Evolutionary conservation across 2,329 filamentous ascomycete species (phyloP), one percentile per base, ranked within the genome.

Genomic region (Talaromyces sp.): DNA sequence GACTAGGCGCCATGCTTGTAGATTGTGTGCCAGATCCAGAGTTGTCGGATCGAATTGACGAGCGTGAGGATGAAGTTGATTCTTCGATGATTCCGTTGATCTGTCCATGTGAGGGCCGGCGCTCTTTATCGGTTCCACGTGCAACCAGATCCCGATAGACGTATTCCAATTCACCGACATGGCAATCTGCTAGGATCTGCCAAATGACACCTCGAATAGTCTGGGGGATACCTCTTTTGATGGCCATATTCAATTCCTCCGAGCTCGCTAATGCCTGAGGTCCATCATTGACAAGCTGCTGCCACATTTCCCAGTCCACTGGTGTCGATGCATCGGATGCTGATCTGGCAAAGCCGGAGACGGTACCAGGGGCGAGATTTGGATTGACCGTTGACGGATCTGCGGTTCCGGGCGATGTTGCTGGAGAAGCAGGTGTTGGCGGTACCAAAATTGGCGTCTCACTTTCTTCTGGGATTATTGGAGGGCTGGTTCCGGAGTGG

Each of bases 221-320:
- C 61, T 88, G 91, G 1, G 94, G 94, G 52, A 99, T 99, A 29
- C 94, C 94, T 35, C 88, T 89, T 45, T 93, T 90, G 63, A 99
- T 97, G 19, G 94, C 92, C 60, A 83, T 85, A 68, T 93, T 96
- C 52, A 99, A 78, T 70, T 97, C 92, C 65, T 95, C 90, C 0
- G 93, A 82, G 66, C 91, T 96, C 3, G 91, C 91, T 45, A 97
- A 89, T 9, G 91, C 93, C 24, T 90, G 86, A 14, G 92, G 91
- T 0, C 94, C 94, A 75, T 97, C 90, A 62, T 97, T 95, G 30
- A 99, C 94, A 3, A 99, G 88, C 20, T 89, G 86, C 70, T 99
- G 93, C 94, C 94, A 99, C 35, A 99, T 77, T 72, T 99, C 94
- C 94, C 94, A 99, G 69, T 99, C 91, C n/a, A 99, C 94, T 20